Evolutionary conservation across 2,329 filamentous ascomycete genomes (phyloP).

Genomic region (Lasiodiplodia citricola): DNA sequence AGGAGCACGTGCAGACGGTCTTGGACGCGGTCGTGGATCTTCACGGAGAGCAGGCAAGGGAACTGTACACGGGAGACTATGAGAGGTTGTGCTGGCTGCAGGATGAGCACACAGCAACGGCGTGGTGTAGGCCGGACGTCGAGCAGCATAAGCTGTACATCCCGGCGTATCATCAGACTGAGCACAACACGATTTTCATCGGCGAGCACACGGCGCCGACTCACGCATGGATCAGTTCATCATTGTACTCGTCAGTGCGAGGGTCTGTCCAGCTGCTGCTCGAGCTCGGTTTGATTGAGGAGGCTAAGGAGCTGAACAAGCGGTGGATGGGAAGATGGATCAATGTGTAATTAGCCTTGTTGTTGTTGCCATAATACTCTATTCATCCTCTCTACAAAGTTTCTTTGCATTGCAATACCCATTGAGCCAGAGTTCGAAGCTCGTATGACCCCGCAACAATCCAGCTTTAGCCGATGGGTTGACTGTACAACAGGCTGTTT

Average conservation of each 20-base stretch:
- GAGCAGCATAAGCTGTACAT: conserved; percentile 19
- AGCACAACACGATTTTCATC: conserved; percentile 7
- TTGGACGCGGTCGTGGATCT: conserved; percentile 5
- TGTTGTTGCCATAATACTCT: neutral
- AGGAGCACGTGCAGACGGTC: conserved; percentile 7
- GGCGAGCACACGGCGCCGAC: conserved; percentile 9
- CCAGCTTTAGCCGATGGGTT: neutral
- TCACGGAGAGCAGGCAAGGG: conserved; percentile 1
- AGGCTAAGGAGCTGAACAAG: conserved; percentile 18
- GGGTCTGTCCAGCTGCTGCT: conserved; percentile 12
- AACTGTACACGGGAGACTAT: conserved; percentile 6
- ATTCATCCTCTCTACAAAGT: neutral
- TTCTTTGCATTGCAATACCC: no score
- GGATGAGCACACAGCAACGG: conserved; percentile 2
- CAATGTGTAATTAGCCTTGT: neutral
- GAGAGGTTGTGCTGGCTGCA: conserved; percentile 4
- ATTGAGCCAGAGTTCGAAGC: neutral
- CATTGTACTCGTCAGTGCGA: conserved; percentile 4
- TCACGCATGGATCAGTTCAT: conserved; percentile 11
- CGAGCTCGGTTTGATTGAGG: conserved; percentile 1
- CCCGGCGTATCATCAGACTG: conserved; percentile 1
- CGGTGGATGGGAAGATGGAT: conserved; percentile 21
- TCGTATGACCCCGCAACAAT: neutral
- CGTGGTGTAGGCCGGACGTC: conserved; percentile 10
- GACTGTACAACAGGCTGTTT: neutral